Conservation (phyloP, 192 early-diverging fungal genomes). For the Backusella mclennaniae region DNA sequence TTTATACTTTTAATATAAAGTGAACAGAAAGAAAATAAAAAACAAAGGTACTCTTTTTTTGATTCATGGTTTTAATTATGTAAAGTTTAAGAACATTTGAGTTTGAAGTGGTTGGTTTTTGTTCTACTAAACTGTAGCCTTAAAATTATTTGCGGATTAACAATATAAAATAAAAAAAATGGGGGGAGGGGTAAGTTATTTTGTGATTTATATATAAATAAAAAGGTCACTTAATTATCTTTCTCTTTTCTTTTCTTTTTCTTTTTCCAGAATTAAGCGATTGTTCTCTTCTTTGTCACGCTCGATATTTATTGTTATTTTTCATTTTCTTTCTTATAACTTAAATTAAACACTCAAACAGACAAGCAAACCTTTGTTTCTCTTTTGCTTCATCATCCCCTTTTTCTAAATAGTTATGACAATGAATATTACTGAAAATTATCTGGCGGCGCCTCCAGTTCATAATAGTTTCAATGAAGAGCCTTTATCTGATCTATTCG, state of each 20-base stretch:
- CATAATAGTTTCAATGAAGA: not conserved
- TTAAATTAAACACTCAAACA: not conserved
- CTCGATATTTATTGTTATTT: not conserved
- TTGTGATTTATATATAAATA: slow-evolving; percentile 1
- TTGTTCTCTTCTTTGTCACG: slow-evolving; percentile 2
- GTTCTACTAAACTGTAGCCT: not conserved
- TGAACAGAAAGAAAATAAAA: not conserved
- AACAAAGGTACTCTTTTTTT: not conserved
- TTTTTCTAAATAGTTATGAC: not conserved
- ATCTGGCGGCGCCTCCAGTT: not conserved
- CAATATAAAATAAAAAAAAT: not conserved
- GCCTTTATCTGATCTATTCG: not conserved
- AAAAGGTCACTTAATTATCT: not conserved
- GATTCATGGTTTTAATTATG: not conserved
- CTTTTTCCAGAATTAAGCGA: not conserved
- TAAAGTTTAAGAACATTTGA: slow-evolving; percentile 2
- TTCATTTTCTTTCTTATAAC: not conserved
- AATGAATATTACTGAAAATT: slow-evolving; percentile 6
- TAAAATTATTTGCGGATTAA: not conserved
- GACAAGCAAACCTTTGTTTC: not conserved
- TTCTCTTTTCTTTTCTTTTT: slow-evolving; percentile 2
- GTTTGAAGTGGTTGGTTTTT: not conserved
- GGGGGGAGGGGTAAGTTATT: not conserved
- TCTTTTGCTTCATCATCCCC: not conserved
- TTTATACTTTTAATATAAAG: not conserved